Conservation (phyloP, 345 rosid species). For the Salix dunnii region DNA sequence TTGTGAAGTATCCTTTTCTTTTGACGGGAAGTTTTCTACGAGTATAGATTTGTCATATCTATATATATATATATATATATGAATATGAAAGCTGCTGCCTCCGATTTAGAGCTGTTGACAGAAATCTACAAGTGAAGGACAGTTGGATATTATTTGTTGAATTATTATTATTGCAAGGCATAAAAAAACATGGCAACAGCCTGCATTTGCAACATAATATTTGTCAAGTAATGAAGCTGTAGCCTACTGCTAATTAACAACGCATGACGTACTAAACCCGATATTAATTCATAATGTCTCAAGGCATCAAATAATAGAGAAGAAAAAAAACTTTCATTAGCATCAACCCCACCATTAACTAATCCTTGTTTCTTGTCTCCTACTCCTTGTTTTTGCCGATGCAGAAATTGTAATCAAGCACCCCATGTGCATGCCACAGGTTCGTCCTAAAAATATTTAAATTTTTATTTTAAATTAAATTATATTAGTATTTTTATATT, state of each 20-base stretch:
- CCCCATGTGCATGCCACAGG: constrained; percentile 30
- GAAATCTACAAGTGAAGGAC: background rate
- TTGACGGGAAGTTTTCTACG: too few relatives aligned
- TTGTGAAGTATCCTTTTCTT: too few relatives aligned
- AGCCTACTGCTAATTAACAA: background rate
- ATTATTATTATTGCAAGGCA: background rate
- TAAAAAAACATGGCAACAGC: background rate
- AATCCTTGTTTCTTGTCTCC: constrained; percentile 9
- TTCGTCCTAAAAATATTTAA: too few relatives aligned
- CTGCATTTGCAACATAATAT: background rate
- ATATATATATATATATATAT: background rate
- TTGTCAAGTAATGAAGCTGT: background rate
- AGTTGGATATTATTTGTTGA: background rate
- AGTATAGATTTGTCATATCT: background rate
- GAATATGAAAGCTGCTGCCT: background rate
- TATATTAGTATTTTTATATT: too few relatives aligned
- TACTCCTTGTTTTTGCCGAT: background rate
- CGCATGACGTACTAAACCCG: background rate
- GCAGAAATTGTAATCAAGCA: constrained; percentile 7
- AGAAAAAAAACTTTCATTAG: background rate
- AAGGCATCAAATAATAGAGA: background rate
- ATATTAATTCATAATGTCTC: background rate
- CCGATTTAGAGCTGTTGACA: constrained; percentile 1
- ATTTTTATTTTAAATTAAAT: too few relatives aligned
- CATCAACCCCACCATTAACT: constrained; percentile 3